Evolutionary conservation across 2,329 filamentous ascomycete genomes (phyloP).

Genomic region (Colletotrichum truncatum): DNA sequence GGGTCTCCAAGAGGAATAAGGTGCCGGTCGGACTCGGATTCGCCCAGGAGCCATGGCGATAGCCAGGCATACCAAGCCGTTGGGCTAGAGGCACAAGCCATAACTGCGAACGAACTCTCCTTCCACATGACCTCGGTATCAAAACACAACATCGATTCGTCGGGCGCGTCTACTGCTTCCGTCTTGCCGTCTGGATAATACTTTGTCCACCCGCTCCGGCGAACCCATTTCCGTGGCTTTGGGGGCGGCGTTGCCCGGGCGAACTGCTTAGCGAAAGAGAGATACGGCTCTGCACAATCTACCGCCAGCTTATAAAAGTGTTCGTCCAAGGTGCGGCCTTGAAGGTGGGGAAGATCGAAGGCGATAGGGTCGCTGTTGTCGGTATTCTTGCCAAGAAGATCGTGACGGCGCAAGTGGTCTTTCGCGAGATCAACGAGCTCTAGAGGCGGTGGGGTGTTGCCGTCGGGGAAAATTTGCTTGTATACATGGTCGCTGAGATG

Average conservation of each 20-base stretch:
- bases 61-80: slow-evolving; percentile 98
- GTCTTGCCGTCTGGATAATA: slow-evolving; percentile 79
- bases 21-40: slow-evolving; percentile 80
- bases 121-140: slow-evolving; percentile 99
- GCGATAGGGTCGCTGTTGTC: slow-evolving; percentile 79
- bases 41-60: slow-evolving; percentile 91
- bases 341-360: slow-evolving; percentile 84
- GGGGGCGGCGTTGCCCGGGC: slow-evolving; percentile 67
- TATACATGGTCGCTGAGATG: slow-evolving; percentile 88
- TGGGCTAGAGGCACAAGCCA: slow-evolving; percentile 92
- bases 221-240: slow-evolving; percentile 77
- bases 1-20: slow-evolving; percentile 88
- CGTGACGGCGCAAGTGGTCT: slow-evolving; percentile 85
- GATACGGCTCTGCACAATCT: slow-evolving; percentile 87
- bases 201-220: slow-evolving; percentile 91
- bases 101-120: slow-evolving; percentile 89
- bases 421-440: slow-evolving; percentile 82
- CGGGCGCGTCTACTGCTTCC: slow-evolving; percentile 78
- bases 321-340: slow-evolving; percentile 86
- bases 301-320: slow-evolving; percentile 91
- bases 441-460: slow-evolving; percentile 64
- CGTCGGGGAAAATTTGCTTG: slow-evolving; percentile 79
- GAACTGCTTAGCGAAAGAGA: slow-evolving; percentile 80
- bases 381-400: slow-evolving; percentile 89
- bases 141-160: slow-evolving; percentile 87